A percentile compares a stretch with the other conserved stretches of the same genome.
phyloP scores from a whole-genome alignment of 1,284 basidiomycete species.

The Heterobasidion parviporum region DNA sequence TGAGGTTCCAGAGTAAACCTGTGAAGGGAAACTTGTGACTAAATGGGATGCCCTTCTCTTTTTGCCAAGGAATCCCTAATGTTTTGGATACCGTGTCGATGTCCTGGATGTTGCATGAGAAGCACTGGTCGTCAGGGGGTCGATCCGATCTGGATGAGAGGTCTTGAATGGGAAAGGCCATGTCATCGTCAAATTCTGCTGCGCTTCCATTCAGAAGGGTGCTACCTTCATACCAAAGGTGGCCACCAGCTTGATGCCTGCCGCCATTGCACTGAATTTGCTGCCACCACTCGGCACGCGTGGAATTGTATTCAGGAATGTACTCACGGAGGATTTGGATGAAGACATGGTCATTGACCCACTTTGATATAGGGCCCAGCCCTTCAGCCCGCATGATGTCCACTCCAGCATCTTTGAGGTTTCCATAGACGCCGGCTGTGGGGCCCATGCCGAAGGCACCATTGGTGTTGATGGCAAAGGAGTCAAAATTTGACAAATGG shows the following conservation, averaged over 20 bases:
- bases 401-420: conserved; percentile 17
- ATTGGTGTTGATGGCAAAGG: conserved; percentile 18
- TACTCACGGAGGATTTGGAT: conserved; percentile 15
- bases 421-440: conserved; percentile 22
- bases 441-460: conserved; percentile 23
- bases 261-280: conserved; percentile 12
- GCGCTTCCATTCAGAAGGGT: conserved; percentile 2
- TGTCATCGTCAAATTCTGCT: conserved; percentile 14
- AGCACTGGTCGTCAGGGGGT: conserved; percentile 5
- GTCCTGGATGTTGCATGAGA: conserved; percentile 13
- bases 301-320: conserved; percentile 17
- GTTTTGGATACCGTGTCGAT: conserved; percentile 12
- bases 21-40: conserved; percentile 8
- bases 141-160: conserved; percentile 5
- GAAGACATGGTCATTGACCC: conserved; percentile 35
- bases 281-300: not conserved
- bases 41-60: conserved; percentile 14
- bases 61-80: conserved; percentile 19
- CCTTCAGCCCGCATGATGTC: conserved; percentile 21
- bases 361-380: conserved; percentile 26
- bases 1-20: conserved; percentile 18
- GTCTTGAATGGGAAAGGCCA: not conserved
- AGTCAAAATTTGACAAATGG: conserved; percentile 12
- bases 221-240: conserved; percentile 5
- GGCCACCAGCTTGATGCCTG: not conserved